Evolutionary conservation across 2,329 filamentous ascomycete genomes (phyloP).

Genomic region (Plenodomus lindquistii): DNA sequence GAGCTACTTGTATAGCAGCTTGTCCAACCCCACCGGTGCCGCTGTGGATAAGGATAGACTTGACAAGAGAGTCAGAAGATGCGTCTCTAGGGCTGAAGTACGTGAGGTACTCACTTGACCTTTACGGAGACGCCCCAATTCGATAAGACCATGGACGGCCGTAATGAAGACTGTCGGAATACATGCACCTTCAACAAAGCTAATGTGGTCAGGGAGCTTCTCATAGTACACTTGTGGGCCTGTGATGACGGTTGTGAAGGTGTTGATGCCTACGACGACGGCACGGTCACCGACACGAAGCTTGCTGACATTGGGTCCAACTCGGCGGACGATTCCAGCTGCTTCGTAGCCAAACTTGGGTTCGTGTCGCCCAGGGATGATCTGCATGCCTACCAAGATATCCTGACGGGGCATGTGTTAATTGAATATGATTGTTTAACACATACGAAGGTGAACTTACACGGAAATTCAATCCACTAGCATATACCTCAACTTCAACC

Average conservation of each 20-base stretch:
- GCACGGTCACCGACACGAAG: constrained; percentile 24
- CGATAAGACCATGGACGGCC: constrained; percentile 24
- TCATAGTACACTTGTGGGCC: constrained; percentile 2
- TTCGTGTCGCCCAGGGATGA: background rate
- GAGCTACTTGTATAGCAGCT: constrained; percentile 23
- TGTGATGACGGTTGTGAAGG: constrained; percentile 5
- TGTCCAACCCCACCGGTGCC: constrained; percentile 22
- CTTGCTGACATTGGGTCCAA: constrained; percentile 12
- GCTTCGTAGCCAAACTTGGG: constrained; percentile 8
- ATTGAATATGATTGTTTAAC: background rate
- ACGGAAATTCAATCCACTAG: background rate
- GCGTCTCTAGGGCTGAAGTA: background rate
- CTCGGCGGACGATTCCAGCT: constrained; percentile 14
- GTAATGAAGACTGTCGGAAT: constrained; percentile 28
- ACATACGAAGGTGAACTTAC: background rate
- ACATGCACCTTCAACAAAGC: constrained; percentile 30
- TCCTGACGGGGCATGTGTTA: background rate
- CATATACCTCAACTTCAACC: too few species aligned
- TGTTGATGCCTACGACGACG: background rate
- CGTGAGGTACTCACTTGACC: constrained; percentile 12
- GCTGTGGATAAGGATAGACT: constrained; percentile 23
- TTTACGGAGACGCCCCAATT: constrained; percentile 17
- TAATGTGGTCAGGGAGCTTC: constrained; percentile 30
- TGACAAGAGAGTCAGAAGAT: constrained; percentile 1
- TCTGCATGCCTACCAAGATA: background rate